Evolutionary conservation across 1,284 basidiomycete genomes (phyloP), one percentile per base, ranked within the genome.

Genomic region (Microbotryum violaceum): DNA sequence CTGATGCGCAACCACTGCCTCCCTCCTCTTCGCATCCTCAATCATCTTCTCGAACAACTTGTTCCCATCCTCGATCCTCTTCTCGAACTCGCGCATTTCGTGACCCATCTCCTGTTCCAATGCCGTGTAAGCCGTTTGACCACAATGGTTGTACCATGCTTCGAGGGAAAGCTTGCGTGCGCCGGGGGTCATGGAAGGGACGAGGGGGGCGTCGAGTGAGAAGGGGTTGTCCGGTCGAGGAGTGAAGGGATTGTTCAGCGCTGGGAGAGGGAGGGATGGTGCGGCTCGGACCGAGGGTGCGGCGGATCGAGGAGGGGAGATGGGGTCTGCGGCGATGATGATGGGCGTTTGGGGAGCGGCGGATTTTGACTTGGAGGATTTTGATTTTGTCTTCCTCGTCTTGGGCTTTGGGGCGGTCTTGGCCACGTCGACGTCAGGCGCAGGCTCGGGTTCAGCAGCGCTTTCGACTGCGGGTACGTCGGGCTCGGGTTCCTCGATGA

Each of bases 401-500:
- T 56, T 47, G 20, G 18, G 21, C 25, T n/a, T 33, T 5, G 46
- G 8, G 16, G 46, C 33, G 45, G 14, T 20, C 20, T 25, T 10
- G 25, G 23, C 29, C 12, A 20, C 44, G 6, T 52, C 57, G 27
- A 33, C 50, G 6, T 42, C 33, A 16, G 49, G 50, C 3, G 49
- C 44, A 23, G 57, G 50, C 37, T 65, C 54, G 9, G 57, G 45
- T 42, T 64, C 63, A n/a, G 55, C 54, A 6, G 57, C 59, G 6
- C 56, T 59, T 25, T 64, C 53, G 1, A 56, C 63, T n/a, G 61
- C 57, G 21, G 50, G 49, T 0, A 57, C 57, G 50, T 61, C 53
- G 7, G 46, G 53, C 10, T 64, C 59, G 29, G 58, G 56, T n/a
- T 49, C 49, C n/a, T 50, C 57, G 50, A 48, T 4, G 8, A 57